Conservation (phyloP, 176 grass and related monocot species). For the Juncus inflexus region DNA sequence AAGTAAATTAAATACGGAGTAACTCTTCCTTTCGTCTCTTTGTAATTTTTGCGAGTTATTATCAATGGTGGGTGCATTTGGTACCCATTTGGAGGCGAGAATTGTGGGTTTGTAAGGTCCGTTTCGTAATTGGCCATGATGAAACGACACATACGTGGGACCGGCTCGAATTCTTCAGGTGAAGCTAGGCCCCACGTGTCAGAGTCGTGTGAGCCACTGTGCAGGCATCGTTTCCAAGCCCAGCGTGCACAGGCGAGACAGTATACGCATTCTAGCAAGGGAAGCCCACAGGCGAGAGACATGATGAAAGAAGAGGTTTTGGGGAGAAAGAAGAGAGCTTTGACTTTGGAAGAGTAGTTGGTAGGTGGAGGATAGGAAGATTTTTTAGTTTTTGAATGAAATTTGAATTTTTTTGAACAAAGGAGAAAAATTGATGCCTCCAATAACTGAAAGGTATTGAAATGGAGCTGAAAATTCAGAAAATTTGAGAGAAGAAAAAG, state of each 20-base stretch:
- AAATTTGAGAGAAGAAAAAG: background rate
- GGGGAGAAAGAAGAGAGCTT: background rate
- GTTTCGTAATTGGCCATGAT: slow-evolving; percentile 79
- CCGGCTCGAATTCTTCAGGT: slow-evolving; percentile 59
- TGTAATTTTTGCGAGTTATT: slow-evolving; percentile 55
- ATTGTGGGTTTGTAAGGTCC: slow-evolving; percentile 30
- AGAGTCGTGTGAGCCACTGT: slow-evolving; percentile 64
- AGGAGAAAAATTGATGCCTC: background rate
- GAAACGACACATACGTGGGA: slow-evolving; percentile 76
- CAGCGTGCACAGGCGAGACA: slow-evolving; percentile 92
- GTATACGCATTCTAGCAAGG: slow-evolving; percentile 91
- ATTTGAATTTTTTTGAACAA: background rate
- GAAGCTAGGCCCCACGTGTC: slow-evolving; percentile 67
- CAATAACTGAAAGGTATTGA: background rate
- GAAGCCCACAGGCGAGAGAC: slow-evolving; percentile 75
- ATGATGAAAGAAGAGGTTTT: slow-evolving; percentile 26
- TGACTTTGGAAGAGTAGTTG: slow-evolving; percentile 8
- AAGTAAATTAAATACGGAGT: slow-evolving; percentile 86
- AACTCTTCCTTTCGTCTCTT: slow-evolving; percentile 55
- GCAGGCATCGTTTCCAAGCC: slow-evolving; percentile 93
- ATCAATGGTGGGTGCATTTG: slow-evolving; percentile 33
- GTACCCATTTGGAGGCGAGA: slow-evolving; percentile 23
- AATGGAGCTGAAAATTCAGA: background rate
- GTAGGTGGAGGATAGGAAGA: background rate
- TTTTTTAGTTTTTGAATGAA: background rate